phyloP scores from a whole-genome alignment of 345 rosid species.

The Ricinus communis region DNA sequence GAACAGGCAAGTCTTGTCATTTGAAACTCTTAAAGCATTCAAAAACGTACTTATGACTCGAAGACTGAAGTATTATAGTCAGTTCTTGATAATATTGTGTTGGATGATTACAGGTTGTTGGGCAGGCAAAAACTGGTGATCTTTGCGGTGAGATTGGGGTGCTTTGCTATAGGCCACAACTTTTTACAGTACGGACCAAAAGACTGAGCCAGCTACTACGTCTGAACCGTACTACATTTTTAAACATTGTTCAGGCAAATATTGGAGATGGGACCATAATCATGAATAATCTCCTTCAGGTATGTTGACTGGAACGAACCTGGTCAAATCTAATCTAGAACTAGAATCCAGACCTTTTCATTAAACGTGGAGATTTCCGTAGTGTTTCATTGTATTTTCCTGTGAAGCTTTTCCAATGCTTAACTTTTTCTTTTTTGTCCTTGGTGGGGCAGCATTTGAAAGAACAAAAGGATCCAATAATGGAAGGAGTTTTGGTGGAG shows the following conservation, averaged over 20 bases:
- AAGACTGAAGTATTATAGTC: not conserved
- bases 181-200: conserved; percentile 85
- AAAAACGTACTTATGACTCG: not conserved
- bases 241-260: conserved; percentile 83
- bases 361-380: too few relatives aligned
- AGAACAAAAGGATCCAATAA: conserved; percentile 62
- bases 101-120: conserved; percentile 50
- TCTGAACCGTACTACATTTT: conserved; percentile 76
- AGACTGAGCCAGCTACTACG: conserved; percentile 86
- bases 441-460: conserved; percentile 47
- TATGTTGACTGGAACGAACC: conserved; percentile 13
- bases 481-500: conserved; percentile 65
- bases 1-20: conserved; percentile 31
- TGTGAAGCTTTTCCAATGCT: too few relatives aligned
- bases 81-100: conserved; percentile 1
- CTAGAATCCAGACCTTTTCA: too few relatives aligned
- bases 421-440: not conserved
- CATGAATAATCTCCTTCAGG: conserved; percentile 93
- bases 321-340: not conserved
- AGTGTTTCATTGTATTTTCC: too few relatives aligned
- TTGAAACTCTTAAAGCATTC: not conserved
- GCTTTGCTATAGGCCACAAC: conserved; percentile 81
- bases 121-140: conserved; percentile 73
- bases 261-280: conserved; percentile 91
- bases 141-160: conserved; percentile 88